A percentile compares a stretch with the other conserved stretches of the same genome.
These are phyloP conservation scores for Rhizophagus sp. DNA, from an alignment of 192 early-diverging fungal species.

Conservation along the genomic window DNA sequence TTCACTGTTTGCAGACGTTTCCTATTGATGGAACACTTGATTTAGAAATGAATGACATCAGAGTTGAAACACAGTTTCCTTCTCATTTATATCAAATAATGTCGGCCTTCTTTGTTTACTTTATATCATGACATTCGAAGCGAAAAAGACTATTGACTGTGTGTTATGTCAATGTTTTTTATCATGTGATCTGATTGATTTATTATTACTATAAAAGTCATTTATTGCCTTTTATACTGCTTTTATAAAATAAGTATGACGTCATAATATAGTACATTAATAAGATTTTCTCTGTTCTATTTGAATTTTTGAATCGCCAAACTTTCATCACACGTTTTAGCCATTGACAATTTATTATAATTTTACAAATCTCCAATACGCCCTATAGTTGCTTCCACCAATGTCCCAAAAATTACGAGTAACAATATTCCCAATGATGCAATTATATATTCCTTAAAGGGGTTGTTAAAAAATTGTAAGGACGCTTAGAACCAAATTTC, in stretches of 20 bases:
- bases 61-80: background rate
- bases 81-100: background rate
- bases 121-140: background rate
- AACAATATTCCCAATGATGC: slow-evolving; percentile 24
- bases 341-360: background rate
- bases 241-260: background rate
- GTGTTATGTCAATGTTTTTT: background rate
- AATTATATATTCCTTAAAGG: slow-evolving; percentile 17
- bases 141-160: background rate
- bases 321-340: slow-evolving; percentile 4
- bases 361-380: background rate
- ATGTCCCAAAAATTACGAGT: slow-evolving; percentile 24
- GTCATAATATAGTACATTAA: too few relatives aligned
- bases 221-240: too few relatives aligned
- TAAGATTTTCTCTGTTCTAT: background rate
- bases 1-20: background rate
- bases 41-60: background rate
- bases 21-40: background rate
- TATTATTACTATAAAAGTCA: background rate
- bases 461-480: background rate
- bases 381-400: slow-evolving; percentile 10
- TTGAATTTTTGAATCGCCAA: slow-evolving; percentile 1
- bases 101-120: background rate
- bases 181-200: background rate
- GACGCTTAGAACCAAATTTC: slow-evolving; percentile 7